Evolutionary conservation across 306 rosid genomes (phyloP), one percentile per base, ranked within the genome.

Genomic region (Parietaria judaica): DNA sequence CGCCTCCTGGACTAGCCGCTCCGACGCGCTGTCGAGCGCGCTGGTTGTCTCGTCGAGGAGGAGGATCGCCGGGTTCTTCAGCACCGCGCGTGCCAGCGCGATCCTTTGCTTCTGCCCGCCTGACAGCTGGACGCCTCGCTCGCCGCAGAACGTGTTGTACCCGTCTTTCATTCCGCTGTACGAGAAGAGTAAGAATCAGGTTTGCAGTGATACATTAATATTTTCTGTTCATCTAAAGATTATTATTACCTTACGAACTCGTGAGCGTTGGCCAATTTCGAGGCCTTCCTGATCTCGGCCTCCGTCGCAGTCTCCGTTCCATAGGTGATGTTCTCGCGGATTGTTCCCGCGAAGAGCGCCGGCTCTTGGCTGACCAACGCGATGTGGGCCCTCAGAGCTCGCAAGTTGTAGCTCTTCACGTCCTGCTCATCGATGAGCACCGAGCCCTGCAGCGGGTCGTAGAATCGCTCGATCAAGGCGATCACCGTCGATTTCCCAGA

Each of bases 61-160:
- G 6, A 92, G 88, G 58, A 92, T 84, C 71, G 95, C 58, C 6
- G 95, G 88, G 50, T 86, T 86, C 86, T 84, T 92, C 58, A 86
- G 69, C 56, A 88, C 78, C 3, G 96, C 96, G 12, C 96, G 77
- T 1, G 96, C 99, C 53, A 84, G 76, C 7, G 95, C 96, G 56
- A 92, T 72, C 70, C 94, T 84, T 58, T 92, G 99, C 60, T 92
- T 92, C 72, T 88, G 99, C 10, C 99, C 95, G 50, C 96, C 95
- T 31, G 96, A 88, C 50, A 91, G 82, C 48, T 92, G 96, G 61
- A 75, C 85, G 50, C 98, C 90, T 82, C 99, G 72, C 71, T 92
- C 95, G 39, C 99, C 95, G 43, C 99, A 88, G 54, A 78, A 60
- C 56, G 96, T 88, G 8, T 80, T 74, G 66, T 84, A 88, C 60